Evolutionary conservation across 108 stramenopile genomes (phyloP), one percentile per base, ranked within the genome.

Genomic region (Pseudonitzschia pungens): DNA sequence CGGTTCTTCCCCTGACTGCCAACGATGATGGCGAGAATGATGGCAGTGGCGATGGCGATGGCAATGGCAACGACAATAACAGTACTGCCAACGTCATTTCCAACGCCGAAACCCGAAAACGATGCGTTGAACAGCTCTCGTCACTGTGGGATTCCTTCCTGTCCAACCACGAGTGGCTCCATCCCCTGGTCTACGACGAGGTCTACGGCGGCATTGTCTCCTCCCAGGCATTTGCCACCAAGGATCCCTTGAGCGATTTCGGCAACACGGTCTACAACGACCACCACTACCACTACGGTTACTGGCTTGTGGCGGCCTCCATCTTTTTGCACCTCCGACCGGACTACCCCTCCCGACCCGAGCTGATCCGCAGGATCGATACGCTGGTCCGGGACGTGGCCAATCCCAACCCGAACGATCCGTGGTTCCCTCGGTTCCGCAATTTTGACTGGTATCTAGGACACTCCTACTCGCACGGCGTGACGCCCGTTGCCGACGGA

Each of bases 241-340:
- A 41, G 11, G 62, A 63, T 21, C 27, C 18, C 10, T 9, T 1
- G 7, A 33, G 33, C 15, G 62, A 63, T 28, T 63, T 63, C 29
- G 62, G 62, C 2, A 63, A 63, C n/a, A 63, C 62, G 8, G 62
- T 68, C 40, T 68, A 51, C 67, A 68, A 68, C 45, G 50, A 68
- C 10, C 48, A 68, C 28, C 67, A 68, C 15, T 68, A 48, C 43
- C 67, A 68, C 42, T 68, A 68, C 42, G 67, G 67, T 2, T 68
- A 68, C 43, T 68, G 67, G 67, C 36, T 68, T 4, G 29, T 51
- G 1, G 2, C 67, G 14, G 50, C 48, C 24, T 7, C 67, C 10
- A 48, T 68, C 21, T 43, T 68, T 29, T 43, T 43, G 50, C 41
- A 68, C 4, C 45, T 68, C 1, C 18, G 43, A 5, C 50, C 67